Percentiles rank a stretch among this genome's conserved stretches.
These are phyloP conservation scores for Botrytis cinerea DNA, from an alignment of 2,329 filamentous ascomycete species.

Conservation along the genomic window DNA sequence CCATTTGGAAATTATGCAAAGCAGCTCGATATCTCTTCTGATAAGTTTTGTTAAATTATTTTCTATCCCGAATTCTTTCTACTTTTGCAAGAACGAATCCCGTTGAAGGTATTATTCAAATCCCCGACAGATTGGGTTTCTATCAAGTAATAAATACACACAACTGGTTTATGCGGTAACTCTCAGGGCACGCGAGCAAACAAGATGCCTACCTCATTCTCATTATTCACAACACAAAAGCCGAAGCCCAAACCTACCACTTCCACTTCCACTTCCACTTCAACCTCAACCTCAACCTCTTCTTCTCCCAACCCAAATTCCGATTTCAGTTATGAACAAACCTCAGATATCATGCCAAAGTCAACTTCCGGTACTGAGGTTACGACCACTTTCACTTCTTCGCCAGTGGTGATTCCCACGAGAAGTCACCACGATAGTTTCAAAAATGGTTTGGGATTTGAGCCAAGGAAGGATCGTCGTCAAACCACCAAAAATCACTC, in stretches of 20 bases:
- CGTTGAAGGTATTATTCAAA: constrained; percentile 16
- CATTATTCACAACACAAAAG: constrained; percentile 19
- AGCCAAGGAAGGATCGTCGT: constrained; percentile 30
- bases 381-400: constrained; percentile 10
- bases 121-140: constrained; percentile 7
- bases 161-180: constrained; percentile 21
- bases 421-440: constrained; percentile 33
- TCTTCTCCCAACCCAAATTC: neutral
- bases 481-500: constrained; percentile 30
- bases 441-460: constrained; percentile 28
- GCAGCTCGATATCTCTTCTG: neutral
- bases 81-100: constrained; percentile 13
- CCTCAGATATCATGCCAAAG: constrained; percentile 14
- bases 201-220: constrained; percentile 23
- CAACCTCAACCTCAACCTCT: neutral
- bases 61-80: neutral
- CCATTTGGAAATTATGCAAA: constrained; percentile 4
- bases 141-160: constrained; percentile 24
- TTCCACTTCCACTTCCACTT: constrained; percentile 1
- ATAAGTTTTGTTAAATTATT: constrained; percentile 11
- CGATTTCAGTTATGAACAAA: constrained; percentile 13
- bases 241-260: constrained; percentile 12
- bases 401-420: constrained; percentile 34
- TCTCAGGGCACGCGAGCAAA: constrained; percentile 23
- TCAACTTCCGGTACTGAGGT: constrained; percentile 3